phyloP scores from a whole-genome alignment of 2,329 filamentous ascomycete genomes.

The Pleoardoris graminearum region DNA sequence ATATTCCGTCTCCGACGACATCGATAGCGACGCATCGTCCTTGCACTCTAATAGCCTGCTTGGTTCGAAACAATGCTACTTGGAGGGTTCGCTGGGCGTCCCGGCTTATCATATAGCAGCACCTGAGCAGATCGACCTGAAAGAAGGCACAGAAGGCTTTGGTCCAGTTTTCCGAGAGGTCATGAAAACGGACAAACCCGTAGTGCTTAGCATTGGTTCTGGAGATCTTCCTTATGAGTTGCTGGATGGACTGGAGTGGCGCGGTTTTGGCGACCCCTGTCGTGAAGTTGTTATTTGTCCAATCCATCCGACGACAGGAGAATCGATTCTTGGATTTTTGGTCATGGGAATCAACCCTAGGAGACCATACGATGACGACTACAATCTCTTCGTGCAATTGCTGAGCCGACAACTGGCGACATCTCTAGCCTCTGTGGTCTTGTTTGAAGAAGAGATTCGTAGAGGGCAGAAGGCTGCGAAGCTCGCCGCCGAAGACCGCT shows the following conservation, averaged over 20 bases:
- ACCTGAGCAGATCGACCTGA: slow-evolving; percentile 67
- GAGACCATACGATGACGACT: slow-evolving; percentile 78
- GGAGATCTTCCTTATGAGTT: slow-evolving; percentile 67
- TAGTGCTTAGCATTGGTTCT: slow-evolving; percentile 68
- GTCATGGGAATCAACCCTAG: slow-evolving; percentile 78
- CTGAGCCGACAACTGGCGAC: slow-evolving; percentile 76
- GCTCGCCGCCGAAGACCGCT: slow-evolving; percentile 74
- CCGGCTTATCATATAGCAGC: slow-evolving; percentile 65
- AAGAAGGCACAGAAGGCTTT: slow-evolving; percentile 71
- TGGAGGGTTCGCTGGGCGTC: slow-evolving; percentile 74
- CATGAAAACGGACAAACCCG: slow-evolving; percentile 67
- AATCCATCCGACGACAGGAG: slow-evolving; percentile 75
- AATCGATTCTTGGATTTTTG: slow-evolving; percentile 75
- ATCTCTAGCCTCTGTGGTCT: slow-evolving; percentile 76
- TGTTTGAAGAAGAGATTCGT: slow-evolving; percentile 82
- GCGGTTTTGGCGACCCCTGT: slow-evolving; percentile 72
- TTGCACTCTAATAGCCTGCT: slow-evolving; percentile 68
- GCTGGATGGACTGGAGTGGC: slow-evolving; percentile 68
- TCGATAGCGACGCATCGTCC: slow-evolving; percentile 71
- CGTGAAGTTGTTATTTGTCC: slow-evolving; percentile 75
- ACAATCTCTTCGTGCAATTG: slow-evolving; percentile 75
- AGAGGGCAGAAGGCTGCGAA: slow-evolving; percentile 73
- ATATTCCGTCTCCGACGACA: slow-evolving; percentile 74
- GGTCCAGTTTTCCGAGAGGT: slow-evolving; percentile 75
- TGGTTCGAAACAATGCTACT: slow-evolving; percentile 64